Conservation (phyloP, 1,284 basidiomycete species). For the Anthracocystis setariae region DNA sequence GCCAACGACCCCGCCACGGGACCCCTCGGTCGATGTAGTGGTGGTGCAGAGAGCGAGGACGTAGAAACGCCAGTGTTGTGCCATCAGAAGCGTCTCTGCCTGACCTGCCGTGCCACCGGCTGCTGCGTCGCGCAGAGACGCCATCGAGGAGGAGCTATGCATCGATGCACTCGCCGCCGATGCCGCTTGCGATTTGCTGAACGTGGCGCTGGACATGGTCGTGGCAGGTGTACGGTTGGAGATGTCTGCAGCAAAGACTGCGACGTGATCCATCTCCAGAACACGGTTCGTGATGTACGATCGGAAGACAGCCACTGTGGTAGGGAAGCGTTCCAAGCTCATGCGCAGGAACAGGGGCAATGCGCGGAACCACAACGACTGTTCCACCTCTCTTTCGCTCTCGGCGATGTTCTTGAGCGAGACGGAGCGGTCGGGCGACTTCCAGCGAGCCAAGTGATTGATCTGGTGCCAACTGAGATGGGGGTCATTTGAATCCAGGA, state of each 20-base stretch:
- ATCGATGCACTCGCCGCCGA: slow-evolving; percentile 28
- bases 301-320: slow-evolving; percentile 68
- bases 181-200: slow-evolving; percentile 41
- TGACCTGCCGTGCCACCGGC: slow-evolving; percentile 48
- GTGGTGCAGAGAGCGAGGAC: slow-evolving; percentile 83
- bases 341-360: slow-evolving; percentile 68
- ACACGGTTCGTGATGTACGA: slow-evolving; percentile 67
- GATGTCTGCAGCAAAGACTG: slow-evolving; percentile 66
- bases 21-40: slow-evolving; percentile 64
- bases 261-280: slow-evolving; percentile 69
- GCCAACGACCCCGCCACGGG: slow-evolving; percentile 72
- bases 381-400: slow-evolving; percentile 69
- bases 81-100: slow-evolving; percentile 74
- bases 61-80: slow-evolving; percentile 90
- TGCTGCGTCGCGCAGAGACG: slow-evolving; percentile 46
- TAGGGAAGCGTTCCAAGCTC: slow-evolving; percentile 67
- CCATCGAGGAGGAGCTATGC: slow-evolving; percentile 34
- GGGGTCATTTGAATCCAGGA: slow-evolving; percentile 47
- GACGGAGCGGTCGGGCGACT: slow-evolving; percentile 36
- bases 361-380: slow-evolving; percentile 69
- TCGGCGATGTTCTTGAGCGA: slow-evolving; percentile 66
- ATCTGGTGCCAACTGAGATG: slow-evolving; percentile 51
- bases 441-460: slow-evolving; percentile 48
- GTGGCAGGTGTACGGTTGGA: slow-evolving; percentile 40
- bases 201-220: slow-evolving; percentile 19